Evolutionary conservation across 305 asterid species (phyloP).

Genomic region (Solanum hybrid): DNA sequence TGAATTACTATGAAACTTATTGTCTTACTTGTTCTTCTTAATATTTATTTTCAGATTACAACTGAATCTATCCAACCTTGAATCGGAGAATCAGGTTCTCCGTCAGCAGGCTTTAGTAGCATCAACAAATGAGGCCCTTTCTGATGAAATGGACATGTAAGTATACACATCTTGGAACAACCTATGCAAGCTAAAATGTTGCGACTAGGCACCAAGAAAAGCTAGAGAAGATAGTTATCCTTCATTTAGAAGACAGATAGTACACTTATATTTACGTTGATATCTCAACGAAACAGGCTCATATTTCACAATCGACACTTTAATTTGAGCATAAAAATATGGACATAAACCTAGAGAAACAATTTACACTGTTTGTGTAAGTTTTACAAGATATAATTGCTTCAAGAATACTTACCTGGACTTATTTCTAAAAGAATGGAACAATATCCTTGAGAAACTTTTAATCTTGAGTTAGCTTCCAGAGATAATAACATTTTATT

Average conservation of each 20-base stretch:
- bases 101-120: conserved; percentile 89
- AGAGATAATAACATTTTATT: neutral
- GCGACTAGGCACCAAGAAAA: neutral
- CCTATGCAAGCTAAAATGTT: conserved; percentile 4
- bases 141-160: conserved; percentile 75
- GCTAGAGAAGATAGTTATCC: neutral
- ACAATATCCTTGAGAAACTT: neutral
- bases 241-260: neutral
- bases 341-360: neutral
- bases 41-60: conserved; percentile 52
- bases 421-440: neutral
- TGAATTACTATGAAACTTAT: conserved; percentile 11
- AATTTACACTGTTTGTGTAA: neutral
- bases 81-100: conserved; percentile 89
- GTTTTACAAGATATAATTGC: neutral
- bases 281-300: neutral
- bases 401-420: neutral
- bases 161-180: conserved; percentile 17
- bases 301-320: neutral
- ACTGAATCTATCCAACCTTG: conserved; percentile 70
- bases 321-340: neutral
- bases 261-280: neutral
- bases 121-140: conserved; percentile 60
- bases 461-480: neutral
- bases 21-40: conserved; percentile 19